Percentiles rank a stretch among this genome's conserved stretches.
These are phyloP conservation scores for Casuarina cunninghamiana DNA, from an alignment of 306 rosid species.

Conservation along the genomic window DNA sequence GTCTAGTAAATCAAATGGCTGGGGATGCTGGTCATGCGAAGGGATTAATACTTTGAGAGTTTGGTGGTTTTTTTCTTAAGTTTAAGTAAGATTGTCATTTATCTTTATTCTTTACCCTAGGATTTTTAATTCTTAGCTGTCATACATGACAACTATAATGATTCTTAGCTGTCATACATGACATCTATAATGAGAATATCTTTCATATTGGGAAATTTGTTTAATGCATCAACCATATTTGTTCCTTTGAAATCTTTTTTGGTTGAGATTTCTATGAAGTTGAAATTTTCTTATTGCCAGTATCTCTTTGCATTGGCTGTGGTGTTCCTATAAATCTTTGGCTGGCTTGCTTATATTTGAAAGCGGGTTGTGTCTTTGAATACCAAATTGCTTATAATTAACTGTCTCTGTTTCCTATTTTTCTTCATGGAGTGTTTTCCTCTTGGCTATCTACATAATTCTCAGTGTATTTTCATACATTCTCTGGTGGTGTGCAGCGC, in stretches of 20 bases:
- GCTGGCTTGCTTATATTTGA: too few species aligned
- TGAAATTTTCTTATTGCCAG: not conserved
- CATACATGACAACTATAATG: too few species aligned
- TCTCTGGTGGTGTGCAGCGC: not conserved
- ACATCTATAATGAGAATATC: too few species aligned
- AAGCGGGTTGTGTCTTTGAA: too few species aligned
- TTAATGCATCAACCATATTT: too few species aligned
- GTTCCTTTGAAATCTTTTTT: too few species aligned
- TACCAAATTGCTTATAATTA: too few species aligned
- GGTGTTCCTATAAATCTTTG: too few species aligned
- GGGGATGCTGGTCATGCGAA: not conserved
- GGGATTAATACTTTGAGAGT: not conserved
- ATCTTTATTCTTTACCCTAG: not conserved
- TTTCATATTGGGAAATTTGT: too few species aligned
- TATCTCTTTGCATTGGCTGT: not conserved
- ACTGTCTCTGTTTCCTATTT: too few species aligned
- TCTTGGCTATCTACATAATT: not conserved
- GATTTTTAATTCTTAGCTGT: not conserved
- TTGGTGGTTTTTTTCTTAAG: not conserved
- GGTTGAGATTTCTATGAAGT: not conserved
- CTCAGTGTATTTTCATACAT: not conserved
- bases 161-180: too few species aligned
- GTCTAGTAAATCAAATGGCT: not conserved
- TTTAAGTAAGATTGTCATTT: not conserved
- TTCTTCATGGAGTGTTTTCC: too few species aligned